Evolutionary conservation across 106 monocot species (phyloP).

Genomic region (Platanthera zijinensis): DNA sequence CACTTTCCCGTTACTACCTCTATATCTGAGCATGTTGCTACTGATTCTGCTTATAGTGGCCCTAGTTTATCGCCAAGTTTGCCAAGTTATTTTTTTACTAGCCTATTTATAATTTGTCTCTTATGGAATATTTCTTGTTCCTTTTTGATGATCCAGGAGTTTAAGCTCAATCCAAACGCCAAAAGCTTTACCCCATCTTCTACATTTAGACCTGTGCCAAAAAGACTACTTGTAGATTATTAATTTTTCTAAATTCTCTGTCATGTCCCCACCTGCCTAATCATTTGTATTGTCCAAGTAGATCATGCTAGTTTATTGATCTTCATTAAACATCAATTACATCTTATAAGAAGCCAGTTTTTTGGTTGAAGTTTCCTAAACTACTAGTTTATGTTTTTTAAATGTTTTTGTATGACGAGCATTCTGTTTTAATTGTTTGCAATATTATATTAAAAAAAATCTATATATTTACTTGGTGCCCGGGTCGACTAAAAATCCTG

Average conservation of each 20-base stretch:
- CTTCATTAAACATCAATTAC: background rate
- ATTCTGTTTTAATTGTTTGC: background rate
- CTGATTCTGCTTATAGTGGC: constrained; percentile 35
- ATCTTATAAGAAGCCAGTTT: background rate
- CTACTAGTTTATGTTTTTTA: background rate
- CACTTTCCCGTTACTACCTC: constrained; percentile 34
- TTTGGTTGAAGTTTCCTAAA: background rate
- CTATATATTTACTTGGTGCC: too few species aligned
- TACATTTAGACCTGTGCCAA: constrained; percentile 39
- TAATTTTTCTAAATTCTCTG: background rate
- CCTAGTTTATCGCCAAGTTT: constrained; percentile 68
- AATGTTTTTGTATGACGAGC: background rate
- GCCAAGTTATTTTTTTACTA: constrained; percentile 11
- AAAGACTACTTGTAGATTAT: background rate
- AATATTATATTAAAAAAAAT: too few species aligned
- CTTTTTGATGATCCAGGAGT: constrained; percentile 58
- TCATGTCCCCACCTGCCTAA: background rate
- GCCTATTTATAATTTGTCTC: background rate
- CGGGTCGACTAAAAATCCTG: too few species aligned
- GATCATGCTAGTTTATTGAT: background rate
- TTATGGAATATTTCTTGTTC: background rate
- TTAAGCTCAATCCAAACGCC: constrained; percentile 90
- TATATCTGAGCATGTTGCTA: constrained; percentile 30
- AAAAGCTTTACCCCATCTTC: constrained; percentile 69
- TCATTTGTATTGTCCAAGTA: background rate